Evolutionary conservation across 2,329 filamentous ascomycete genomes (phyloP).

Genomic region (Botrytis hyacinthi): DNA sequence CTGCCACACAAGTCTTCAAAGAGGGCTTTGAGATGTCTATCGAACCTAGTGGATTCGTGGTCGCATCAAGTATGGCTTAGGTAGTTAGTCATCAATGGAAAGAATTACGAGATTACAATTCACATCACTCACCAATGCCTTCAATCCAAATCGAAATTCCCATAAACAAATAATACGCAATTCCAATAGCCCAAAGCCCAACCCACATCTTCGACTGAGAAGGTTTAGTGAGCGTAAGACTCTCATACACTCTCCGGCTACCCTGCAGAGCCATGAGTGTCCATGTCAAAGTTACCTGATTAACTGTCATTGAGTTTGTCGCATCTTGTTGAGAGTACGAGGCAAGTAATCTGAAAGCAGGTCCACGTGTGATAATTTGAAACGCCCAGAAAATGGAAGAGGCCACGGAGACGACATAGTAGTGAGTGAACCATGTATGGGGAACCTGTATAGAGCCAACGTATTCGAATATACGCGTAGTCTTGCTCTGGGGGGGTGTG

Average conservation of each 20-base stretch:
- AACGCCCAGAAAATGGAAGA: conserved; percentile 72
- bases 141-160: conserved; percentile 83
- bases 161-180: conserved; percentile 73
- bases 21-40: conserved; percentile 36
- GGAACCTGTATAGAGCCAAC: conserved; percentile 55
- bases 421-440: conserved; percentile 86
- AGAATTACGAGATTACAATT: background rate
- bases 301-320: conserved; percentile 51
- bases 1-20: conserved; percentile 53
- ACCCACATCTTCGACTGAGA: conserved; percentile 77
- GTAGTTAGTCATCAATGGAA: conserved; percentile 26
- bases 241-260: conserved; percentile 73
- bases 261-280: conserved; percentile 74
- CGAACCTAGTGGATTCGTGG: conserved; percentile 5
- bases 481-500: background rate
- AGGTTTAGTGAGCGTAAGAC: conserved; percentile 59
- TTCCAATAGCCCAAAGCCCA: conserved; percentile 76
- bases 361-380: conserved; percentile 58
- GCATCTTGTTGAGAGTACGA: conserved; percentile 34
- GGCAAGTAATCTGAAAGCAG: conserved; percentile 50
- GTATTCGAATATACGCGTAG: conserved; percentile 24
- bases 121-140: conserved; percentile 59
- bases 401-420: conserved; percentile 71
- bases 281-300: conserved; percentile 67
- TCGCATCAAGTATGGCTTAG: conserved; percentile 29